A percentile compares a stretch with the other conserved stretches of the same genome.
Conservation (phyloP, 345 rosid species). For the Balakata baccata region DNA sequence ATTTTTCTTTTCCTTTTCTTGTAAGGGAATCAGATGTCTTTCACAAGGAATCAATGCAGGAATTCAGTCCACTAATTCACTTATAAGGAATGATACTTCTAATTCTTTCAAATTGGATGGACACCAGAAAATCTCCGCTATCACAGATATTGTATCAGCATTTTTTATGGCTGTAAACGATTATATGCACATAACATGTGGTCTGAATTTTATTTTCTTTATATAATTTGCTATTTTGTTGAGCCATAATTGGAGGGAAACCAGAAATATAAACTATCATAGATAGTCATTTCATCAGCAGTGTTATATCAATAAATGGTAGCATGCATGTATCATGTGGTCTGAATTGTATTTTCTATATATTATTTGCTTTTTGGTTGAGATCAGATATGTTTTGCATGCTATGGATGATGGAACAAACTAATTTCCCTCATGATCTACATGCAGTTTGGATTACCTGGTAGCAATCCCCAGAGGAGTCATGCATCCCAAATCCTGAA, state of each 20-base stretch:
- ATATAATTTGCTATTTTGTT: background rate
- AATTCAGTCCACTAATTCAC: background rate
- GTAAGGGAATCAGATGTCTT: background rate
- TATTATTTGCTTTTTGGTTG: background rate
- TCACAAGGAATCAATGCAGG: background rate
- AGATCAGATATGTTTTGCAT: background rate
- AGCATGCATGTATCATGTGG: background rate
- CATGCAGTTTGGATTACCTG: conserved; percentile 75
- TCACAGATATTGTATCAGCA: background rate
- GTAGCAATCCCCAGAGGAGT: conserved; percentile 63
- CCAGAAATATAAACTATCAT: background rate
- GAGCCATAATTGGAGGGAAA: background rate
- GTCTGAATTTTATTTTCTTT: background rate
- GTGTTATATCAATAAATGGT: background rate
- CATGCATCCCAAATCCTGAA: conserved; percentile 68
- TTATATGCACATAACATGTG: background rate
- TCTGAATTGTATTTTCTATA: background rate
- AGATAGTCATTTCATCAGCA: background rate
- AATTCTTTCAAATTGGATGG: background rate
- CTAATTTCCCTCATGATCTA: conserved; percentile 18
- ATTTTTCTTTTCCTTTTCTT: background rate
- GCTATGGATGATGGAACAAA: background rate
- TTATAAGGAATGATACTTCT: background rate
- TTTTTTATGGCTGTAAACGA: background rate
- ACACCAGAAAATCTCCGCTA: background rate